Percentiles rank a stretch among this genome's conserved stretches.
Evolutionary conservation across 148 eudicot genomes (phyloP).

Genomic region (Camellia japonica): DNA sequence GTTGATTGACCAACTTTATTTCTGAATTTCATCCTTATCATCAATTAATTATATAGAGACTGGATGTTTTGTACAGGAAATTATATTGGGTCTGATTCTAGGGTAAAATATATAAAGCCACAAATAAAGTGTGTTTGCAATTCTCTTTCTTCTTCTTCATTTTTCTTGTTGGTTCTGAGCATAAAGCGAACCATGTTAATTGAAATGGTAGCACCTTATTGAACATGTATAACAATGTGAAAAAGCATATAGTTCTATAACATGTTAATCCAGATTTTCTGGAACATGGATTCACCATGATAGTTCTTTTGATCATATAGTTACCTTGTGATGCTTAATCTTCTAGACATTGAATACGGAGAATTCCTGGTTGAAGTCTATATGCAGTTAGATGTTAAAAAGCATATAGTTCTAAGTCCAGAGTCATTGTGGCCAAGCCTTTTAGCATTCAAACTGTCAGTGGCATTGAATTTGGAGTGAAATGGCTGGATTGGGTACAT

Average conservation of each 20-base stretch:
- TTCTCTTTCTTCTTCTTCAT: no score
- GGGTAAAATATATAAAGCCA: not conserved
- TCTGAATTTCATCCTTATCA: no score
- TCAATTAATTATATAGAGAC: no score
- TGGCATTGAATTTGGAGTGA: no score
- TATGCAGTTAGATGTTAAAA: not conserved
- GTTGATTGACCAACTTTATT: not conserved
- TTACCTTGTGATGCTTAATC: not conserved
- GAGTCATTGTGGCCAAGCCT: not conserved
- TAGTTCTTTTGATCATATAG: not conserved
- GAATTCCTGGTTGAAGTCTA: not conserved
- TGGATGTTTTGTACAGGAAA: not conserved
- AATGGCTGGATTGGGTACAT: no score
- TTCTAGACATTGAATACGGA: not conserved
- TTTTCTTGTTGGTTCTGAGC: not conserved
- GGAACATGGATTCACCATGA: not conserved
- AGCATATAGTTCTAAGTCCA: not conserved
- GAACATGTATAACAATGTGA: not conserved
- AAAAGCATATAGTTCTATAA: not conserved
- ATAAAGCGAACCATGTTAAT: not conserved
- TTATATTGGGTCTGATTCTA: not conserved
- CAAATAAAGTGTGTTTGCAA: not conserved
- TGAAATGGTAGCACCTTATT: not conserved
- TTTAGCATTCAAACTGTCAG: no score
- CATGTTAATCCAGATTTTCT: not conserved